These are phyloP conservation scores for Xerocomus amazonicus DNA, from an alignment of 1,284 basidiomycete genomes.

Conservation along the genomic window DNA sequence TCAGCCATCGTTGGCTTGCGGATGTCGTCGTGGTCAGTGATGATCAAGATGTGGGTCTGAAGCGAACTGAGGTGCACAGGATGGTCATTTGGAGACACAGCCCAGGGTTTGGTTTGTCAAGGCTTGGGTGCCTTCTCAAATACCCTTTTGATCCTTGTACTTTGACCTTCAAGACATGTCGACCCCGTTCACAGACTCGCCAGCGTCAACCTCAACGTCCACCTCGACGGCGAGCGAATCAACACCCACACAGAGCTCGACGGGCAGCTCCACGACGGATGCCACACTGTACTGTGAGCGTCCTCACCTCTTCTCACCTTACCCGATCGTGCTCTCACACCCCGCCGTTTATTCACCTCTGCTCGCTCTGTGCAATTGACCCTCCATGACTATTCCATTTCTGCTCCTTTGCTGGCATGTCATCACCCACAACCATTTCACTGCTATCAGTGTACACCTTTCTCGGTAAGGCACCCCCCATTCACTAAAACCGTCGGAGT, in stretches of 20 bases:
- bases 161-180: neutral
- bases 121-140: too few species aligned
- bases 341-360: too few species aligned
- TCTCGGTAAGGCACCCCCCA: constrained; percentile 23
- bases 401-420: too few species aligned
- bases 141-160: neutral
- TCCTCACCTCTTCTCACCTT: constrained; percentile 19
- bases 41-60: too few species aligned
- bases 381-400: too few species aligned
- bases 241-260: neutral
- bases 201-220: neutral
- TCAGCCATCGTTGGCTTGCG: too few species aligned
- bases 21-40: too few species aligned
- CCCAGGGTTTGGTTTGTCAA: too few species aligned
- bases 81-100: too few species aligned
- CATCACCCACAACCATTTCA: too few species aligned
- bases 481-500: neutral
- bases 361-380: too few species aligned
- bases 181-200: neutral
- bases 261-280: constrained; percentile 14
- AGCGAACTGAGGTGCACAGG: too few species aligned
- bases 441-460: constrained; percentile 29
- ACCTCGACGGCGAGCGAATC: neutral
- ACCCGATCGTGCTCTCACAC: constrained; percentile 13
- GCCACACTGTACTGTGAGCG: constrained; percentile 30